These are phyloP conservation scores for Fusarium longipes DNA, from an alignment of 2,329 filamentous ascomycete species.

Conservation along the genomic window DNA sequence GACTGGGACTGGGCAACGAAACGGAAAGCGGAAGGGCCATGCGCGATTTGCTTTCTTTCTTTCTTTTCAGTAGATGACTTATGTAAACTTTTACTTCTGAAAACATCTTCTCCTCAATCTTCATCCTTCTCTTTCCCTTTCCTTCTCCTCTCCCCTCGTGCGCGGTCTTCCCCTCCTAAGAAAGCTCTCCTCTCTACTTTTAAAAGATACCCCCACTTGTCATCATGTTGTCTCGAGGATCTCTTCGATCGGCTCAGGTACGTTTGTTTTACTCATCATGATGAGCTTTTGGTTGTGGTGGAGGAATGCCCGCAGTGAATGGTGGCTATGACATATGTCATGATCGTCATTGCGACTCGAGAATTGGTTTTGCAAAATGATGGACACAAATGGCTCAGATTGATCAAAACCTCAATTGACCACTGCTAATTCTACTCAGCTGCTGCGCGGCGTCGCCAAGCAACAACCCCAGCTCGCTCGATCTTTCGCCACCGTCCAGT, in stretches of 20 bases:
- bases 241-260: slow-evolving; percentile 68
- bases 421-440: slow-evolving; percentile 53
- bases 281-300: not conserved
- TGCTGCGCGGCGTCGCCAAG: slow-evolving; percentile 64
- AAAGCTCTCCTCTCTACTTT: slow-evolving; percentile 37
- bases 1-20: slow-evolving; percentile 21
- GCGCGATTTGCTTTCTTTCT: slow-evolving; percentile 43
- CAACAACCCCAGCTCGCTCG: slow-evolving; percentile 61
- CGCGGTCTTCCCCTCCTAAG: slow-evolving; percentile 17
- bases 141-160: slow-evolving; percentile 22
- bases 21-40: slow-evolving; percentile 30
- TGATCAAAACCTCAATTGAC: slow-evolving; percentile 16
- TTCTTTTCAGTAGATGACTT: slow-evolving; percentile 20
- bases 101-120: slow-evolving; percentile 10
- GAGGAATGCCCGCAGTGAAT: not conserved
- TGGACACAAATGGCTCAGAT: slow-evolving; percentile 9
- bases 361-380: slow-evolving; percentile 2
- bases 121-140: slow-evolving; percentile 2
- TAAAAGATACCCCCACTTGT: slow-evolving; percentile 23
- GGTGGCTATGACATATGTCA: slow-evolving; percentile 30
- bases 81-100: slow-evolving; percentile 15
- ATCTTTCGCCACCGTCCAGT: slow-evolving; percentile 83
- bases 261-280: slow-evolving; percentile 24
- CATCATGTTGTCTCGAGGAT: slow-evolving; percentile 70
- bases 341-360: slow-evolving; percentile 30